Conservation (phyloP, 257 asterid genomes). For the Penstemon barbatus region DNA sequence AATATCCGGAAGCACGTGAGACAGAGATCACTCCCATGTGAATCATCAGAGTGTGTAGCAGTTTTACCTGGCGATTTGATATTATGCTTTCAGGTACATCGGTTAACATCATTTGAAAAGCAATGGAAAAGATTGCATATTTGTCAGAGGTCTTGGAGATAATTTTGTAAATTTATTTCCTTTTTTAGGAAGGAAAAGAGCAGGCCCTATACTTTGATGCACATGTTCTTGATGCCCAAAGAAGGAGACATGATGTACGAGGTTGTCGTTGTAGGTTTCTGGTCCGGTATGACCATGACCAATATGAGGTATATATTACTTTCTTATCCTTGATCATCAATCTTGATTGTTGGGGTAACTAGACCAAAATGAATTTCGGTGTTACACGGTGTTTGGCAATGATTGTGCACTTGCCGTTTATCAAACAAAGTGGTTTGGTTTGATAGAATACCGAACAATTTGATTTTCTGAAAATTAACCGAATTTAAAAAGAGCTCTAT, state of each 20-base stretch:
- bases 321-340: neutral
- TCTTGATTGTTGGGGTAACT: neutral
- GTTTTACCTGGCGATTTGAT: conserved; percentile 81
- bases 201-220: conserved; percentile 98
- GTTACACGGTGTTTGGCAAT: neutral
- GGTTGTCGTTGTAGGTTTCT: conserved; percentile 98
- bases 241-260: conserved; percentile 94
- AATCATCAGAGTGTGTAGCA: conserved; percentile 92
- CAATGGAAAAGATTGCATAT: neutral
- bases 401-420: neutral
- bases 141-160: neutral
- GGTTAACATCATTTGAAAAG: conserved; percentile 14
- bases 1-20: conserved; percentile 75
- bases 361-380: no score
- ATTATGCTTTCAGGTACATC: conserved; percentile 91
- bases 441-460: no score
- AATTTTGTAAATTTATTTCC: conserved; percentile 6
- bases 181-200: conserved; percentile 87
- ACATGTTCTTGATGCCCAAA: conserved; percentile 89
- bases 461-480: no score
- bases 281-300: conserved; percentile 95
- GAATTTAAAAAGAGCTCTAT: no score
- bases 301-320: conserved; percentile 67
- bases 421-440: no score
- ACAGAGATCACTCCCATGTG: conserved; percentile 95